These are phyloP conservation scores for Kluyveromyces marxianus DNA, from an alignment of 1,139 yeast species.

Conservation along the genomic window DNA sequence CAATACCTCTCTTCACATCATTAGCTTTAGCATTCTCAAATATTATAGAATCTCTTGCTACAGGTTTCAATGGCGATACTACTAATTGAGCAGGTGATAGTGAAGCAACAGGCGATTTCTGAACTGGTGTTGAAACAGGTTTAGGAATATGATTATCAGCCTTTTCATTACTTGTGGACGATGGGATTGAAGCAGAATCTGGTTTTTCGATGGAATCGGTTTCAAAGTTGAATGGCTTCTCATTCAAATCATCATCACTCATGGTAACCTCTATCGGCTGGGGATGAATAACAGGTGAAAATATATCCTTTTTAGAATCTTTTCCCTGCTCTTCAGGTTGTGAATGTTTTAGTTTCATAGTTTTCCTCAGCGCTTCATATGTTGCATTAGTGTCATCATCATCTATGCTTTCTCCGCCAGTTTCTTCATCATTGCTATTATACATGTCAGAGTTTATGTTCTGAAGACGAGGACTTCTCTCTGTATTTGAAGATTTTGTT, in stretches of 20 bases:
- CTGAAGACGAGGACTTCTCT: neutral
- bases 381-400: slow-evolving; percentile 12
- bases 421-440: slow-evolving; percentile 6
- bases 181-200: neutral
- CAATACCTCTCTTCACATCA: neutral
- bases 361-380: slow-evolving; percentile 11
- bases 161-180: neutral
- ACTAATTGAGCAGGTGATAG: neutral
- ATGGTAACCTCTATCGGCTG: slow-evolving; percentile 1
- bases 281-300: neutral
- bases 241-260: slow-evolving; percentile 1
- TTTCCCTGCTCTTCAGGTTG: neutral
- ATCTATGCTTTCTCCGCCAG: slow-evolving; percentile 6
- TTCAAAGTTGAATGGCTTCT: slow-evolving; percentile 5
- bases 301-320: neutral
- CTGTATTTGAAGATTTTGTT: neutral
- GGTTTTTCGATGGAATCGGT: neutral
- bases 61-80: slow-evolving; percentile 1
- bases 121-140: neutral
- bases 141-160: neutral
- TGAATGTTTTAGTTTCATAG: slow-evolving; percentile 8
- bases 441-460: slow-evolving; percentile 3
- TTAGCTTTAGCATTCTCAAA: neutral
- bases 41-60: neutral
- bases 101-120: neutral